Evolutionary conservation across 169 alveolate species (phyloP).

Genomic region (Theileria sp.): DNA sequence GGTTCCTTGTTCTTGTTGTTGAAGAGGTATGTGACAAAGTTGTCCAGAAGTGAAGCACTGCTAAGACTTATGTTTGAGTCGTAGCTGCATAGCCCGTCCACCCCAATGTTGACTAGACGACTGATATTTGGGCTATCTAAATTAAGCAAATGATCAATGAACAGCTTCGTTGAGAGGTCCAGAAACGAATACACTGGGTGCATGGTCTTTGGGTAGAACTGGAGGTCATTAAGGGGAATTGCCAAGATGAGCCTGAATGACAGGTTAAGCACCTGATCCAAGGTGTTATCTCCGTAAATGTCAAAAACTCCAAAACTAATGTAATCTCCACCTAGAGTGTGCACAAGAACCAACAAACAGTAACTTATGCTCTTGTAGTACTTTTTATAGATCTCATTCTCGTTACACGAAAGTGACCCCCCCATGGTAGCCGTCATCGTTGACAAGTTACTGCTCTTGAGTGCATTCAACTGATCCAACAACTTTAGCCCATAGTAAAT

Average conservation of each 20-base stretch:
- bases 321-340: slow-evolving; percentile 89
- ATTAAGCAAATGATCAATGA: slow-evolving; percentile 75
- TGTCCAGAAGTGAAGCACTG: slow-evolving; percentile 72
- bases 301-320: slow-evolving; percentile 91
- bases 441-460: background rate
- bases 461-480: slow-evolving; percentile 36
- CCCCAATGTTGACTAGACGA: slow-evolving; percentile 66
- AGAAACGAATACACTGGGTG: slow-evolving; percentile 85
- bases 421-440: background rate
- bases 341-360: slow-evolving; percentile 82
- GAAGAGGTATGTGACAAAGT: slow-evolving; percentile 73
- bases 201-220: slow-evolving; percentile 79
- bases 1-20: slow-evolving; percentile 57
- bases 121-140: slow-evolving; percentile 65
- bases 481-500: slow-evolving; percentile 71
- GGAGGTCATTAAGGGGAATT: slow-evolving; percentile 84
- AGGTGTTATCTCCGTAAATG: slow-evolving; percentile 87
- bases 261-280: slow-evolving; percentile 83
- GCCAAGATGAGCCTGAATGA: slow-evolving; percentile 86
- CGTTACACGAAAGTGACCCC: slow-evolving; percentile 53
- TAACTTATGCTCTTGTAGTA: slow-evolving; percentile 89
- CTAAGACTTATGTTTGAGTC: slow-evolving; percentile 70
- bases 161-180: slow-evolving; percentile 83
- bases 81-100: slow-evolving; percentile 77
- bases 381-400: slow-evolving; percentile 83